Conservation (phyloP, 345 rosid species). For the Euphorbia lathyris region DNA sequence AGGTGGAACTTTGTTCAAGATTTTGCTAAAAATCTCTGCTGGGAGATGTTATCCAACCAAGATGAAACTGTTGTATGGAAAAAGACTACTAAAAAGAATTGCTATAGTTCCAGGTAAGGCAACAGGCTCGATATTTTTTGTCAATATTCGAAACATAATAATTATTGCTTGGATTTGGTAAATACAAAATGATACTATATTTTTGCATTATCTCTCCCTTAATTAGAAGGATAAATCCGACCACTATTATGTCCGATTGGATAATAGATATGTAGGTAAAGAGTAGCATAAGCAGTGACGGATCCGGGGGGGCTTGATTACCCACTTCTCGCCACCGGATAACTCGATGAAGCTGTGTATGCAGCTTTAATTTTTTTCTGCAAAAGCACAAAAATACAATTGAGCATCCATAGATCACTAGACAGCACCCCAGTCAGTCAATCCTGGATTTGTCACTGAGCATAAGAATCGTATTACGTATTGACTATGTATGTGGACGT, state of each 20-base stretch:
- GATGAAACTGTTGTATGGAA: constrained; percentile 97
- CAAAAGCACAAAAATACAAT: too few species aligned
- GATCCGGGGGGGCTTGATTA: too few species aligned
- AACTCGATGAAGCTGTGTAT: too few species aligned
- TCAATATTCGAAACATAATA: neutral
- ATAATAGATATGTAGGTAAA: neutral
- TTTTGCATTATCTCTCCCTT: neutral
- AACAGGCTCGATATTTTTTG: constrained; percentile 6
- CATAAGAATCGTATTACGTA: neutral
- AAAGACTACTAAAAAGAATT: constrained; percentile 69
- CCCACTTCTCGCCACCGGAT: too few species aligned
- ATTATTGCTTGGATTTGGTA: neutral
- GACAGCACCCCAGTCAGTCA: too few species aligned
- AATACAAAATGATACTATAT: neutral
- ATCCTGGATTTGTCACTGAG: too few species aligned
- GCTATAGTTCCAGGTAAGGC: constrained; percentile 73
- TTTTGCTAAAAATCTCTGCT: constrained; percentile 77
- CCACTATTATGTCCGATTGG: neutral
- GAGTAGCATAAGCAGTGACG: too few species aligned
- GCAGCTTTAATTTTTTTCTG: too few species aligned
- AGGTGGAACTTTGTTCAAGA: constrained; percentile 71
- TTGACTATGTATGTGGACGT: neutral
- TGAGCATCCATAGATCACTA: too few species aligned
- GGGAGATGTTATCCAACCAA: constrained; percentile 87
- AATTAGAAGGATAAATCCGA: neutral